phyloP scores from a whole-genome alignment of 2,329 filamentous ascomycete genomes.

The Atkinsonella texensis region DNA sequence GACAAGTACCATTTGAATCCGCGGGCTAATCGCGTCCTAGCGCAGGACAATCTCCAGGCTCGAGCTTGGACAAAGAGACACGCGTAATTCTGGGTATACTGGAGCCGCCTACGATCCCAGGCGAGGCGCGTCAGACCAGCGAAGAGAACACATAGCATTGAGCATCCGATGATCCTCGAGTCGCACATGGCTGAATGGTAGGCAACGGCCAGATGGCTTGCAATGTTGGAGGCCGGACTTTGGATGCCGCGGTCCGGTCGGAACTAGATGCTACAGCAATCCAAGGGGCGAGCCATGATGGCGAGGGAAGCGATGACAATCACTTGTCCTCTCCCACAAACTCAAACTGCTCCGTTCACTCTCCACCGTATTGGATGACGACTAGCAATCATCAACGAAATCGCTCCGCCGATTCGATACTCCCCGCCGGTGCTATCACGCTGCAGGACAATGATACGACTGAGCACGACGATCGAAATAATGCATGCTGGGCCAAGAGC shows the following conservation, averaged over 20 bases:
- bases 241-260: background rate
- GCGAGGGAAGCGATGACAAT: slow-evolving; percentile 5
- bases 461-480: slow-evolving; percentile 37
- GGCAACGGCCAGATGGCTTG: slow-evolving; percentile 13
- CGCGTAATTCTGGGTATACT: too few species aligned
- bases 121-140: slow-evolving; percentile 1
- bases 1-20: too few species aligned
- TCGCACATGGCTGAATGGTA: slow-evolving; percentile 22
- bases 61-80: too few species aligned
- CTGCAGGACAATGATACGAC: slow-evolving; percentile 50
- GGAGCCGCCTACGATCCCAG: background rate
- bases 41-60: too few species aligned
- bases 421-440: slow-evolving; percentile 43
- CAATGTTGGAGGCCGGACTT: background rate
- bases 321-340: slow-evolving; percentile 11
- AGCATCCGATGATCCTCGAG: slow-evolving; percentile 3
- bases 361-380: slow-evolving; percentile 34
- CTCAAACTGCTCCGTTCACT: slow-evolving; percentile 19
- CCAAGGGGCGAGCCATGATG: slow-evolving; percentile 7
- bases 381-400: slow-evolving; percentile 22
- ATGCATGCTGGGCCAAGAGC: slow-evolving; percentile 52
- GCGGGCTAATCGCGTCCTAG: too few species aligned
- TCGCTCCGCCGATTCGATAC: slow-evolving; percentile 35
- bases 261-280: background rate
- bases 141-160: too few species aligned